Base-by-base conservation (phyloP, 179 eudicot species). In the Beta macrorhiza region DNA sequence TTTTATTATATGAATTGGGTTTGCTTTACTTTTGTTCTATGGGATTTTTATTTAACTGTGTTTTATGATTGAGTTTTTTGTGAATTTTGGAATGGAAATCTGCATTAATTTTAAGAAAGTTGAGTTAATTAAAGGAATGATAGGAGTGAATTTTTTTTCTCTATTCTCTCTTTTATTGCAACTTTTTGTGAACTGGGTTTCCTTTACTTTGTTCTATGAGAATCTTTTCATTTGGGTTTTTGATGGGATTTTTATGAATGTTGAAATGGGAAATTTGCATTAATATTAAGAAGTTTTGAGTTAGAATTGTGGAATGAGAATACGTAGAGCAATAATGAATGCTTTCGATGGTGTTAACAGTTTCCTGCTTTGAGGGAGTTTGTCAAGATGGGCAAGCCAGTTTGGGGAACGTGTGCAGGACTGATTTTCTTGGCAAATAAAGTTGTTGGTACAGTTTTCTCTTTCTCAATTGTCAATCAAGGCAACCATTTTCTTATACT, bases 401-500 rank as follows among this genome's bases (percentile, higher is more conserved):
- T 95, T 59, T 95, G 99, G 98, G 99, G 99, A 32, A 95, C 99
- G 14, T 95, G 99, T 88, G 99, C 99, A 72, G 99, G 99, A 64
- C 92, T 95, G 70, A 93, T 95, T 65, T 95, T 95, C 89, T 87
- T 95, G 89, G 99, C 99, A 29, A 78, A 95, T 89, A 92, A 84
- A 89, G 99, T 97, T 78, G 59, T 78, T 73, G 98, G 99, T 93
- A 81, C 19, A 29, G 6, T 62, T 72, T 20, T 45, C 63, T 76
- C 88, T 77, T 73, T 69, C 61, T 69, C 37, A n/a, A 44, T 84
- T 37, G 52, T 29, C 0, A 17, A 15, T 59, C 0, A 59, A 59
- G 32, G 65, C 3, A 52, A 32, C 29, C 7, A 15, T 12, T 69
- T 72, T 32, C n/a, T 62, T 62, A 62, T 52, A 19, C 15, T 15